Percentiles rank a stretch among this genome's conserved stretches.
phyloP scores from a whole-genome alignment of 2,329 filamentous ascomycete species.

The Aspergillaceae sp. region DNA sequence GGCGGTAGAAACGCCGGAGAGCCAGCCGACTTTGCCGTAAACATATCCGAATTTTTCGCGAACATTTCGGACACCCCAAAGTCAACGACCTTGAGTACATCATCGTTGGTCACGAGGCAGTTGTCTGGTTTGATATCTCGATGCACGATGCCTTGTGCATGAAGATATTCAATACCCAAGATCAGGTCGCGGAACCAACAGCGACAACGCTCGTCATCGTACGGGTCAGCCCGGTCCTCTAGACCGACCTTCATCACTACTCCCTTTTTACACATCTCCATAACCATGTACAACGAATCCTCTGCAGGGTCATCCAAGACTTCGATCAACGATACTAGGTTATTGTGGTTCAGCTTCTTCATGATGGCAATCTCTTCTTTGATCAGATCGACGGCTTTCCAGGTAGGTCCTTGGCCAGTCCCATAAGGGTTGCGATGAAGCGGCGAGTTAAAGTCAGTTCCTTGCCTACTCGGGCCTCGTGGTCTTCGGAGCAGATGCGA shows the following conservation, averaged over 20 bases:
- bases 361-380: slow-evolving; percentile 96
- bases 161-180: slow-evolving; percentile 88
- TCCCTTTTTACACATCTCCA: slow-evolving; percentile 98
- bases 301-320: slow-evolving; percentile 92
- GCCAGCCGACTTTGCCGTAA: slow-evolving; percentile 83
- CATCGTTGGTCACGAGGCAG: slow-evolving; percentile 76
- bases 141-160: slow-evolving; percentile 89
- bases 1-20: slow-evolving; percentile 92
- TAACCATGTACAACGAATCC: slow-evolving; percentile 95
- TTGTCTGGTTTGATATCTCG: slow-evolving; percentile 98
- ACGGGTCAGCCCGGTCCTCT: slow-evolving; percentile 73
- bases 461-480: slow-evolving; percentile 45
- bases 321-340: slow-evolving; percentile 87
- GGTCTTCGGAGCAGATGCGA: slow-evolving; percentile 72
- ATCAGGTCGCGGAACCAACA: slow-evolving; percentile 94
- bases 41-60: slow-evolving; percentile 78
- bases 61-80: slow-evolving; percentile 99
- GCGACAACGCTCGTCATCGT: slow-evolving; percentile 71
- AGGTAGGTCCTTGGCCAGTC: slow-evolving; percentile 45
- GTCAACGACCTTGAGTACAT: slow-evolving; percentile 93
- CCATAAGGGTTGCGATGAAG: slow-evolving; percentile 52
- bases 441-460: slow-evolving; percentile 54
- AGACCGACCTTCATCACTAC: slow-evolving; percentile 93
- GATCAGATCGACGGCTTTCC: slow-evolving; percentile 75
- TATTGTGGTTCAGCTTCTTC: slow-evolving; percentile 95